A percentile compares a stretch with the other conserved stretches of the same genome.
phyloP scores from a whole-genome alignment of 768 basidiomycete genomes.

The Rhodotorula sphaerocarpa region DNA sequence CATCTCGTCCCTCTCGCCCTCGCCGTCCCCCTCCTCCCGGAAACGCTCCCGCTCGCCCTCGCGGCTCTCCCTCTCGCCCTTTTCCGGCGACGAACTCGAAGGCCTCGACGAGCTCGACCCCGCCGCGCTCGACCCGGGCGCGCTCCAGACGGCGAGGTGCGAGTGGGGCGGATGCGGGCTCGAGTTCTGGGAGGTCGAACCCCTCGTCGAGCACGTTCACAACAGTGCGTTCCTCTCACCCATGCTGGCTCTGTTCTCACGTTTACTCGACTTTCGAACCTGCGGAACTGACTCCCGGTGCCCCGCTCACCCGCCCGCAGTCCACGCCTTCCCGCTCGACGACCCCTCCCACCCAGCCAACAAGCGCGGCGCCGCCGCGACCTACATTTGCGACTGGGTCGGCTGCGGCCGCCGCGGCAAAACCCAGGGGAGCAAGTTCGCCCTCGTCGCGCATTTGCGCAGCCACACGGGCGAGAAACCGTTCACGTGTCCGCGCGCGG shows the following conservation, averaged over 20 bases:
- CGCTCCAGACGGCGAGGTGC: constrained; percentile 52
- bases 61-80: neutral
- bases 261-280: too few relatives aligned
- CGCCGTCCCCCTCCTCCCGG: neutral
- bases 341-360: constrained; percentile 64
- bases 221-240: constrained; percentile 51
- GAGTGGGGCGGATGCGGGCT: constrained; percentile 67
- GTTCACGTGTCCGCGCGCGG: constrained; percentile 66
- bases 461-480: constrained; percentile 94
- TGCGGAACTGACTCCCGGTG: too few relatives aligned
- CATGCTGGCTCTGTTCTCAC: neutral
- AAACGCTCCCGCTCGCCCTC: constrained; percentile 8
- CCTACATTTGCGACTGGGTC: constrained; percentile 70
- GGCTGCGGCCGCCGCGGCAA: constrained; percentile 71
- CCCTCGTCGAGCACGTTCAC: constrained; percentile 75
- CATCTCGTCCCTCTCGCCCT: constrained; percentile 1
- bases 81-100: constrained; percentile 1
- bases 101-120: neutral
- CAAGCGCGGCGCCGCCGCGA: constrained; percentile 58
- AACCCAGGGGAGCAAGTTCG: constrained; percentile 78
- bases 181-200: constrained; percentile 63
- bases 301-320: neutral
- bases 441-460: constrained; percentile 79
- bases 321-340: constrained; percentile 20
- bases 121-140: constrained; percentile 8